These are phyloP conservation scores for Talaromyces albobiverticillius DNA, from an alignment of 2,329 filamentous ascomycete species.

Conservation along the genomic window DNA sequence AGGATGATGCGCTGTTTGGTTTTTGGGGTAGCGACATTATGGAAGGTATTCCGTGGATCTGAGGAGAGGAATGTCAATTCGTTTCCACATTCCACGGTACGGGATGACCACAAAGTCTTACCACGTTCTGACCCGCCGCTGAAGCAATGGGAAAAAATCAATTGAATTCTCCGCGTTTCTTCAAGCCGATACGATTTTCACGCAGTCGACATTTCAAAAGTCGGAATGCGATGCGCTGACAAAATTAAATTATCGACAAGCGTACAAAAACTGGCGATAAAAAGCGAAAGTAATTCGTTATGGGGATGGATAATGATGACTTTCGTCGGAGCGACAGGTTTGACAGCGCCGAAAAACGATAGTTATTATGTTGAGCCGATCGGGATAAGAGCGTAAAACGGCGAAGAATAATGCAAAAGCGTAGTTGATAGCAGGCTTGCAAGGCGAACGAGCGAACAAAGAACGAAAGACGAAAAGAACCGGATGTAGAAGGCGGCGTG, in stretches of 20 bases:
- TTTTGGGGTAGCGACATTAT: conserved; percentile 55
- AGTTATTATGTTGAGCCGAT: background rate
- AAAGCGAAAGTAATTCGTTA: background rate
- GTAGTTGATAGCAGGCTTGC: background rate
- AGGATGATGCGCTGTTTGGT: conserved; percentile 60
- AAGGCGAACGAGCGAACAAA: background rate
- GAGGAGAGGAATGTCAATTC: conserved; percentile 12
- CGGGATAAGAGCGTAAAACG: background rate
- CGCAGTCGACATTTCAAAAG: background rate
- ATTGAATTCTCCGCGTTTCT: too few relatives aligned
- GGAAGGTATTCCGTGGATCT: conserved; percentile 14
- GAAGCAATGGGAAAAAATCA: too few relatives aligned
- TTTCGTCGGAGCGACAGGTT: background rate
- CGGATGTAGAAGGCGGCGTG: background rate
- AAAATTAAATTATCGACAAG: too few relatives aligned
- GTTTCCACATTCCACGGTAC: conserved; percentile 15
- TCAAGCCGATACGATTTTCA: background rate
- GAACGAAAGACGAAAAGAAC: background rate
- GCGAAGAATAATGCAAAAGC: background rate
- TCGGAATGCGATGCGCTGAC: background rate
- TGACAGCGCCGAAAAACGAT: background rate
- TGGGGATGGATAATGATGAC: background rate
- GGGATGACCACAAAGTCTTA: conserved; percentile 4
- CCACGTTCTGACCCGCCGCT: conserved; percentile 7
- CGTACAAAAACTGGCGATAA: too few relatives aligned